Evolutionary conservation across 345 rosid genomes (phyloP).

Genomic region (Raphanus sativus): DNA sequence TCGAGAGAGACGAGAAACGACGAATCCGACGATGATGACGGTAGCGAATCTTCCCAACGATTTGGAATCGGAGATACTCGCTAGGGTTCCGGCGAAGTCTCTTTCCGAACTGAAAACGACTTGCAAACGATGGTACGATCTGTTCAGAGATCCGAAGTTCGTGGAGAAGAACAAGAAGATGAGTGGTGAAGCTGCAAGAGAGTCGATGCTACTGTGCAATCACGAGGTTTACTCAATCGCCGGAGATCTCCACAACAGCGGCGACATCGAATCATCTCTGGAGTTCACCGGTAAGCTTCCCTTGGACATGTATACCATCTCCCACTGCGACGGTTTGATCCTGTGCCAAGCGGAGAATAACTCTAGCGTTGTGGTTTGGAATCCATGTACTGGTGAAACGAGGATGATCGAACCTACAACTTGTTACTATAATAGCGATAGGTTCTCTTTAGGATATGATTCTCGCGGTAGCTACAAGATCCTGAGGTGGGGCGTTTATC

Average conservation of each 20-base stretch:
- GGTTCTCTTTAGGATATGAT: not conserved
- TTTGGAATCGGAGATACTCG: conserved; percentile 3
- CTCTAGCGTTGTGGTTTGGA: not conserved
- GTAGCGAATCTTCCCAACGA: not conserved
- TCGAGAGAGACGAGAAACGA: not conserved
- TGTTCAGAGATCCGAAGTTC: not conserved
- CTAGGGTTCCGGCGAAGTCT: conserved; percentile 6
- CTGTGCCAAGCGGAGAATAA: not conserved
- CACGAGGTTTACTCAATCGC: not conserved
- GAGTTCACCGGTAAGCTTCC: not conserved
- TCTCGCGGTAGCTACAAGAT: not conserved
- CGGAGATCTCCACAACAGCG: not conserved
- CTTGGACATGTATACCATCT: no score
- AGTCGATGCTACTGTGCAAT: not conserved
- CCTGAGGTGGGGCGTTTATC: not conserved
- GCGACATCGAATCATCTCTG: not conserved
- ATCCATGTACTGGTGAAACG: not conserved
- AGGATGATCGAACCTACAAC: not conserved
- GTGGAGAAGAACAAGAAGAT: not conserved
- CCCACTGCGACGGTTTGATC: not conserved
- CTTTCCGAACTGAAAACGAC: not conserved
- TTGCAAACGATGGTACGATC: not conserved
- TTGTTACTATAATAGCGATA: not conserved
- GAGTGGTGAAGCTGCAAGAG: not conserved
- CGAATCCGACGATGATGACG: not conserved